A percentile compares a stretch with the other conserved stretches of the same genome.
Evolutionary conservation across 2,329 filamentous ascomycete genomes (phyloP).

Genomic region (Xylariaceae sp.): DNA sequence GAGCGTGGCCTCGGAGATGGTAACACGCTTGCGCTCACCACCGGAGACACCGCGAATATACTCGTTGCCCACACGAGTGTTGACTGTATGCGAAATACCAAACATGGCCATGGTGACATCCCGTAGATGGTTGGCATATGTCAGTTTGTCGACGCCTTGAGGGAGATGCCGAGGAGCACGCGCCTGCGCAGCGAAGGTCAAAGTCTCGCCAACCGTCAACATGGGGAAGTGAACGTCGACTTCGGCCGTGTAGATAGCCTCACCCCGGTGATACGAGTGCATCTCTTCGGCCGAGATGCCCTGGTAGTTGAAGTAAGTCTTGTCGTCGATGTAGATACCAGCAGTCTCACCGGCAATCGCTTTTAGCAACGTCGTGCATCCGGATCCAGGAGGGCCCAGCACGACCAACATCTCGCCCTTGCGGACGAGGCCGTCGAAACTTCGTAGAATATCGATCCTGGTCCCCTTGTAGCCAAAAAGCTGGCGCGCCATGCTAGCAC

Average conservation of each 20-base stretch:
- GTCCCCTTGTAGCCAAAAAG: constrained; percentile 48
- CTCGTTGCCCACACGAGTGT: constrained; percentile 70
- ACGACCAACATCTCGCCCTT: constrained; percentile 73
- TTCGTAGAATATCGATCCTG: constrained; percentile 62
- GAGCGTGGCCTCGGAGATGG: constrained; percentile 56
- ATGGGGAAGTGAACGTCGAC: constrained; percentile 77
- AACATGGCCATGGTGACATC: constrained; percentile 73
- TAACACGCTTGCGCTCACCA: constrained; percentile 65
- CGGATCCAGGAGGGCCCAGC: constrained; percentile 64
- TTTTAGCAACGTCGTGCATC: constrained; percentile 81
- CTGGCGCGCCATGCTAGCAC: constrained; percentile 39
- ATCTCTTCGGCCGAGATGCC: constrained; percentile 67
- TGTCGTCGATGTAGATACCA: constrained; percentile 66
- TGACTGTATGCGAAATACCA: constrained; percentile 65
- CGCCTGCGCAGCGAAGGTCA: constrained; percentile 69
- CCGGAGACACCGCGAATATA: constrained; percentile 69
- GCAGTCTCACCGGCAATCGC: constrained; percentile 78
- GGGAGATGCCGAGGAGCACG: constrained; percentile 59
- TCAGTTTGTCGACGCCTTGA: constrained; percentile 47
- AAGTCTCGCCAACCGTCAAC: constrained; percentile 70
- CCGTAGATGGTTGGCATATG: constrained; percentile 57
- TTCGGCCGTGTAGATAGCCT: constrained; percentile 82
- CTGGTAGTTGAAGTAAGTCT: constrained; percentile 77
- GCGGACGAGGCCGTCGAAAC: constrained; percentile 62
- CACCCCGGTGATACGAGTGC: constrained; percentile 71